Conservation (phyloP, 257 asterid species). For the Ligustrum vulgare region DNA sequence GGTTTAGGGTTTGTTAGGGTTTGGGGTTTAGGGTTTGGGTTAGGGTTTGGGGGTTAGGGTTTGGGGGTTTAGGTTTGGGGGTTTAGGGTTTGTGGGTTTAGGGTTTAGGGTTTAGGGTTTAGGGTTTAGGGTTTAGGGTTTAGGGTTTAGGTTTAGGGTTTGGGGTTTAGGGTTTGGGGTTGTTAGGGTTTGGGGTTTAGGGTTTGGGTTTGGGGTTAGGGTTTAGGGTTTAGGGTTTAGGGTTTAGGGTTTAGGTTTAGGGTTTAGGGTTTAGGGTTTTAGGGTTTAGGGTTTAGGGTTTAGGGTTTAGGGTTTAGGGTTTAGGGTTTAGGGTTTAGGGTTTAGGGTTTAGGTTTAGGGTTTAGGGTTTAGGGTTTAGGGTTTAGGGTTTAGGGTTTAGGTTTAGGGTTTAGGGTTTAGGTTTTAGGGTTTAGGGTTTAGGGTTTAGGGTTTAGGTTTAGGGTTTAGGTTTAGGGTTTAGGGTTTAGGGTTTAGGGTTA, state of each 20-base stretch:
- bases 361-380: conserved; percentile 18
- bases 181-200: too few species aligned
- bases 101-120: conserved; percentile 2
- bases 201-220: too few species aligned
- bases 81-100: conserved; percentile 20
- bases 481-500: not conserved
- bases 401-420: conserved; percentile 22
- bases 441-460: conserved; percentile 6
- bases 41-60: conserved; percentile 5
- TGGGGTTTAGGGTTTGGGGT: conserved; percentile 25
- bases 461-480: conserved; percentile 11
- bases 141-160: conserved; percentile 16
- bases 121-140: conserved; percentile 17
- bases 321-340: conserved; percentile 25
- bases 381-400: conserved; percentile 20
- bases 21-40: conserved; percentile 17
- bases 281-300: conserved; percentile 16
- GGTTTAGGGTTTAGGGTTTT: conserved; percentile 12
- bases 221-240: conserved; percentile 23
- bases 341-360: conserved; percentile 21
- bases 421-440: conserved; percentile 13
- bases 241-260: conserved; percentile 23
- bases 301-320: conserved; percentile 27
- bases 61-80: conserved; percentile 20
- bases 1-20: too few species aligned